Percentiles rank a stretch among this genome's conserved stretches.
phyloP scores from a whole-genome alignment of 2,329 filamentous ascomycete species.

The Cladorrhinum sp. region DNA sequence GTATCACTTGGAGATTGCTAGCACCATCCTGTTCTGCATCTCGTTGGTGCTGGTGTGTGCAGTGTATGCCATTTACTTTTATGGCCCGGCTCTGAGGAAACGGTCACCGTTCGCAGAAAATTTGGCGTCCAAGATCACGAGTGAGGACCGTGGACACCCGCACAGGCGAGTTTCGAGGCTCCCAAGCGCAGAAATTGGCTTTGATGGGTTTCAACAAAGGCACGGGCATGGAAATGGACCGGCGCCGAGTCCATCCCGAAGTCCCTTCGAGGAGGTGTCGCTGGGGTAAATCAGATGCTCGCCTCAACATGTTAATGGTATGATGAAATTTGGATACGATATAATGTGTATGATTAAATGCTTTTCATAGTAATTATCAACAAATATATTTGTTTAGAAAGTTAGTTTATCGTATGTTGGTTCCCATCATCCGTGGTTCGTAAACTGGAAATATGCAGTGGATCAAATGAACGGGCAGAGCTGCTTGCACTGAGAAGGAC shows the following conservation, averaged over 20 bases:
- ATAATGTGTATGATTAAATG: not conserved
- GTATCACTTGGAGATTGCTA: slow-evolving; percentile 56
- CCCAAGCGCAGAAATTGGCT: slow-evolving; percentile 5
- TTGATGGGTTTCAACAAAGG: not conserved
- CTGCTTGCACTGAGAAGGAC: too few relatives aligned
- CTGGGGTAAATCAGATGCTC: not conserved
- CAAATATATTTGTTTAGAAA: too few relatives aligned
- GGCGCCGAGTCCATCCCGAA: not conserved
- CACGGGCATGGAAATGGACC: not conserved
- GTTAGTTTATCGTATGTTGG: too few relatives aligned
- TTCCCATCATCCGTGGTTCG: too few relatives aligned
- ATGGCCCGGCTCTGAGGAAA: slow-evolving; percentile 57
- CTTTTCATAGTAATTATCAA: not conserved
- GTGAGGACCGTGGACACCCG: slow-evolving; percentile 8
- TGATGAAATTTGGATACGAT: not conserved
- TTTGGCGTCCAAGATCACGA: slow-evolving; percentile 40
- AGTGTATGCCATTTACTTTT: slow-evolving; percentile 66
- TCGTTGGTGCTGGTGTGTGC: slow-evolving; percentile 59
- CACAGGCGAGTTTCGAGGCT: slow-evolving; percentile 8
- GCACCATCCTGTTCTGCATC: slow-evolving; percentile 62
- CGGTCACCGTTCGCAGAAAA: slow-evolving; percentile 64
- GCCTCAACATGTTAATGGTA: too few relatives aligned
- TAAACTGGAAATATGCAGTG: too few relatives aligned
- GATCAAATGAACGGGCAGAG: too few relatives aligned
- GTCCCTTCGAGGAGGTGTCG: not conserved